A percentile compares a stretch with the other conserved stretches of the same genome.
Conservation (phyloP, 305 asterid species). For the Caryopteris hybrid region DNA sequence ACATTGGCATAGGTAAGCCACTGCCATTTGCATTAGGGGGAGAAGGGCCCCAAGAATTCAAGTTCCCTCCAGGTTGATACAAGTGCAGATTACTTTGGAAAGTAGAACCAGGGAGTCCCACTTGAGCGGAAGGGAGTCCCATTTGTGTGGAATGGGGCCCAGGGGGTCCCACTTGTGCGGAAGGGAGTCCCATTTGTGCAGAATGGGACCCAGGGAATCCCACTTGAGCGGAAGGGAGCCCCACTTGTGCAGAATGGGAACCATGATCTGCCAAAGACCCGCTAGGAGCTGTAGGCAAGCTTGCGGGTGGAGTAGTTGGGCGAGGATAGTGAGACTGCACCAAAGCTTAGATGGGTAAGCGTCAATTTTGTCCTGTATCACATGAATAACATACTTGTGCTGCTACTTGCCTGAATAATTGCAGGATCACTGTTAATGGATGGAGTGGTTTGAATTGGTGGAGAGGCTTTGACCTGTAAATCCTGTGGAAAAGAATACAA, state of each 20-base stretch:
- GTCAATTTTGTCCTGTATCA: conserved; percentile 2
- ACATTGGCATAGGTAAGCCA: conserved; percentile 85
- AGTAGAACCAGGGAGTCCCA: conserved; percentile 58
- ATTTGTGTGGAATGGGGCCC: no score
- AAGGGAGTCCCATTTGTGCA: no score
- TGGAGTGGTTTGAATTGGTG: conserved; percentile 66
- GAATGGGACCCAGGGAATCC: conserved; percentile 70
- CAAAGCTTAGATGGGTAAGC: conserved; percentile 19
- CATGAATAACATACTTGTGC: background rate
- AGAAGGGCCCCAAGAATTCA: conserved; percentile 85
- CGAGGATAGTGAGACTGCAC: conserved; percentile 90
- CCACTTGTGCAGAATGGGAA: conserved; percentile 60
- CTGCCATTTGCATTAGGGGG: conserved; percentile 72
- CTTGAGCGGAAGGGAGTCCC: conserved; percentile 57
- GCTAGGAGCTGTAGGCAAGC: conserved; percentile 59
- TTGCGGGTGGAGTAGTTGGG: conserved; percentile 55
- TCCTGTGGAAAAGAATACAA: conserved; percentile 46
- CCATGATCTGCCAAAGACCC: conserved; percentile 52
- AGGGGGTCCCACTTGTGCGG: no score
- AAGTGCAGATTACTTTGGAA: conserved; percentile 71
- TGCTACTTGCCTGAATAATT: conserved; percentile 77
- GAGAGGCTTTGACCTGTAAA: conserved; percentile 87
- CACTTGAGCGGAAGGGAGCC: conserved; percentile 57
- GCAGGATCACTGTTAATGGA: conserved; percentile 88
- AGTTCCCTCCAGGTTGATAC: conserved; percentile 90